phyloP scores from a whole-genome alignment of 169 alveolate species.

The Toxoplasma gondii region DNA sequence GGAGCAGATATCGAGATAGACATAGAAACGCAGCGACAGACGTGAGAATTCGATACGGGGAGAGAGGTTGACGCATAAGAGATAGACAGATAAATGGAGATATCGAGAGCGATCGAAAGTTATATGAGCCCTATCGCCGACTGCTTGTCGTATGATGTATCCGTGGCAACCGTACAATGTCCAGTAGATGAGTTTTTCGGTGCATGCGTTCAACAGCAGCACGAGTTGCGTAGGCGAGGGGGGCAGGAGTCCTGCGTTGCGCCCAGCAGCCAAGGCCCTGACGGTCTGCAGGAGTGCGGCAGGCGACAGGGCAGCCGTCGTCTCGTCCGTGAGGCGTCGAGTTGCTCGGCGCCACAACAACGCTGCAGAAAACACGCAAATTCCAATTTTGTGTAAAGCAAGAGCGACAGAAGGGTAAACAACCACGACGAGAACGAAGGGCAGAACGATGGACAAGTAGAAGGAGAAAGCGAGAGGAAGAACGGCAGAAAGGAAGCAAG shows the following conservation, averaged over 20 bases:
- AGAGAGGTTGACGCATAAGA: too few relatives aligned
- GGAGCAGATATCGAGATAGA: too few relatives aligned
- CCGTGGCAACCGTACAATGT: neutral
- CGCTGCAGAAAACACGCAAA: neutral
- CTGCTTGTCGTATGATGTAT: too few relatives aligned
- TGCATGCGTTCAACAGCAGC: neutral
- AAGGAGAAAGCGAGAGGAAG: neutral
- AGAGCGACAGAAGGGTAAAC: neutral
- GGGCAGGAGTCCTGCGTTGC: neutral
- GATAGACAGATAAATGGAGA: too few relatives aligned
- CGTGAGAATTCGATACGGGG: too few relatives aligned
- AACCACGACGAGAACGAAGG: neutral
- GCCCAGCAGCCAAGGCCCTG: neutral
- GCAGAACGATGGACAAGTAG: neutral
- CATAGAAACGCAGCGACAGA: too few relatives aligned
- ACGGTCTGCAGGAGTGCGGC: neutral
- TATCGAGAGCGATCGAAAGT: too few relatives aligned
- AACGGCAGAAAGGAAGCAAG: neutral
- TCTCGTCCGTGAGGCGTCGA: neutral
- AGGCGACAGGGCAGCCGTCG: neutral
- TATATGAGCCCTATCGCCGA: too few relatives aligned
- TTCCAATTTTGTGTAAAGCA: too few relatives aligned
- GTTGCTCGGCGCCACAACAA: slow-evolving; percentile 6
- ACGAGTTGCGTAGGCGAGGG: slow-evolving; percentile 20
- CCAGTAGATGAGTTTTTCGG: slow-evolving; percentile 25